Evolutionary conservation across 192 early-diverging fungal genomes (phyloP).

Genomic region (Glomus cerebriforme): DNA sequence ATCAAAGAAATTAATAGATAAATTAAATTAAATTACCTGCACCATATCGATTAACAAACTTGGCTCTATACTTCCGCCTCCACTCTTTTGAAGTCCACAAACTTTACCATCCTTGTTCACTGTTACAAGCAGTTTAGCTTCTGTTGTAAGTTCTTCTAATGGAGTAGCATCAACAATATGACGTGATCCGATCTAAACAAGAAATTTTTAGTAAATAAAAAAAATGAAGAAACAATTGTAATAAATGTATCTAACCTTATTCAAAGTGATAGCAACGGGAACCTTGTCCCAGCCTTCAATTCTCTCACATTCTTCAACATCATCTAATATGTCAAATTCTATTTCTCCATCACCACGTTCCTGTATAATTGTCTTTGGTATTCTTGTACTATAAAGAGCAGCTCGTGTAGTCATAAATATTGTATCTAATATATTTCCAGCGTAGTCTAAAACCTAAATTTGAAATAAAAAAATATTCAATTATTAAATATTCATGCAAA

Average conservation of each 20-base stretch:
- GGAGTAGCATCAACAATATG: constrained; percentile 88
- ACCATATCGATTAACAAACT: constrained; percentile 80
- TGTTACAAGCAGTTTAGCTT: constrained; percentile 75
- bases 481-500: background rate
- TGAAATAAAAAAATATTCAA: background rate
- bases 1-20: background rate
- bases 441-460: constrained; percentile 74
- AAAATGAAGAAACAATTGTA: background rate
- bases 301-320: constrained; percentile 79
- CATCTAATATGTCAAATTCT: constrained; percentile 94
- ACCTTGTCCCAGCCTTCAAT: constrained; percentile 77
- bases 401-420: constrained; percentile 85
- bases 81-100: constrained; percentile 87
- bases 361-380: constrained; percentile 84
- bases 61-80: constrained; percentile 73
- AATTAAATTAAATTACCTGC: constrained; percentile 46
- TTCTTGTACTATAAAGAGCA: constrained; percentile 83
- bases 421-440: constrained; percentile 84
- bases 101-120: constrained; percentile 81
- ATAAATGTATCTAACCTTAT: constrained; percentile 56
- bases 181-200: constrained; percentile 71
- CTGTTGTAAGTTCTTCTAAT: constrained; percentile 86
- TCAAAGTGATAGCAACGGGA: constrained; percentile 84
- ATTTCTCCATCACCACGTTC: constrained; percentile 75
- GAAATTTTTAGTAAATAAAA: background rate